phyloP scores from a whole-genome alignment of 2,329 filamentous ascomycete genomes.

The Aspergillus novoparasiticus region DNA sequence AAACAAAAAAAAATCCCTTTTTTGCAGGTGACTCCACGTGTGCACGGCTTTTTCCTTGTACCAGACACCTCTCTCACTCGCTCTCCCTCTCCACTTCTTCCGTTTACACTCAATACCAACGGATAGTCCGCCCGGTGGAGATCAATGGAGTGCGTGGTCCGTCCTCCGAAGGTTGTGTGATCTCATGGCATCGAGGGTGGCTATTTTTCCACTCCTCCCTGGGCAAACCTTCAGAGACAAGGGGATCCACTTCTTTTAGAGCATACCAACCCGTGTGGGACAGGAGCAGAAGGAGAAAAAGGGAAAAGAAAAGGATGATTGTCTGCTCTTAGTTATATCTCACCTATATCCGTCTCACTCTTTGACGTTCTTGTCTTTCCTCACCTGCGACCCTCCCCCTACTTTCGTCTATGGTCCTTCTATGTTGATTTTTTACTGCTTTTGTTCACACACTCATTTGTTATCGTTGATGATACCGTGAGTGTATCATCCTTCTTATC shows the following conservation, averaged over 20 bases:
- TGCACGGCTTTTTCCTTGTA: slow-evolving; percentile 18
- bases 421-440: slow-evolving; percentile 2
- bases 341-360: slow-evolving; percentile 7
- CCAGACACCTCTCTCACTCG: neutral
- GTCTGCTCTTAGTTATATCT: neutral
- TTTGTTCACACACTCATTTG: neutral
- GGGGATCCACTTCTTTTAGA: slow-evolving; percentile 10
- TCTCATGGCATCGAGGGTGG: slow-evolving; percentile 25
- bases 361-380: slow-evolving; percentile 3
- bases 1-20: neutral
- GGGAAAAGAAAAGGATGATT: slow-evolving; percentile 1
- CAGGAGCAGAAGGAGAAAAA: slow-evolving; percentile 1
- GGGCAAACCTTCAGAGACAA: slow-evolving; percentile 5
- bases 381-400: slow-evolving; percentile 5
- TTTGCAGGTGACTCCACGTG: slow-evolving; percentile 16
- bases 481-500: neutral
- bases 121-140: slow-evolving; percentile 13
- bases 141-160: slow-evolving; percentile 17
- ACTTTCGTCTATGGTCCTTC: slow-evolving; percentile 1
- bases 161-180: slow-evolving; percentile 17
- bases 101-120: neutral
- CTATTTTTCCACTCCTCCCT: slow-evolving; percentile 17
- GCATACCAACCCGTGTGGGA: slow-evolving; percentile 16
- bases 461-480: neutral
- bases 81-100: neutral